These are phyloP conservation scores for Cryphonectria nitschkei DNA, from an alignment of 2,329 filamentous ascomycete genomes.

Conservation along the genomic window DNA sequence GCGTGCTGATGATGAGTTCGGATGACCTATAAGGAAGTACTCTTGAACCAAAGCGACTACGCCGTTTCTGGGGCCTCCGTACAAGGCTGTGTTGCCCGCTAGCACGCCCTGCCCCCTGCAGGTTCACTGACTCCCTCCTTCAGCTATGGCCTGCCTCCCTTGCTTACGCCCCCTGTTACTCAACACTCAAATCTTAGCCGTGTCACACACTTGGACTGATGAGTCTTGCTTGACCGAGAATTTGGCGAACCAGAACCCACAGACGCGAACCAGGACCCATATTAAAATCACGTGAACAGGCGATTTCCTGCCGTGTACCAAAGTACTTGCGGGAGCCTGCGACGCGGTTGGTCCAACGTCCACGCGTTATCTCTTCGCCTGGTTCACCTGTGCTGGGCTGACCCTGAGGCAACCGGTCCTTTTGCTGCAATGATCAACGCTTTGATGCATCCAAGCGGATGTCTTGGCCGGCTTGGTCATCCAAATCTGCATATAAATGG, in stretches of 20 bases:
- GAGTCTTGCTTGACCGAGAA: conserved; percentile 24
- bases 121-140: background rate
- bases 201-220: conserved; percentile 27
- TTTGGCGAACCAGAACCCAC: conserved; percentile 17
- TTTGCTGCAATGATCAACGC: conserved; percentile 24
- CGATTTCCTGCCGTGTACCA: conserved; percentile 13
- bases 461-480: background rate
- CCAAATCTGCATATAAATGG: conserved; percentile 22
- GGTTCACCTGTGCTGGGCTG: conserved; percentile 17
- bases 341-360: conserved; percentile 27
- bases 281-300: conserved; percentile 22
- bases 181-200: conserved; percentile 17
- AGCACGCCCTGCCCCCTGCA: conserved; percentile 13
- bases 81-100: conserved; percentile 4
- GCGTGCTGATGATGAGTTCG: background rate
- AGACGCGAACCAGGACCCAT: background rate
- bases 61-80: background rate
- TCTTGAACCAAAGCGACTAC: background rate
- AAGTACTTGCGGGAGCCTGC: conserved; percentile 2
- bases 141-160: conserved; percentile 6
- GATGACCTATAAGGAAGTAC: background rate
- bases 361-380: conserved; percentile 26
- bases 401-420: conserved; percentile 23
- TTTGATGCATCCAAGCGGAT: conserved; percentile 17
- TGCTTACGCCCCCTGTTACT: conserved; percentile 21